Percentiles rank a stretch among this genome's conserved stretches.
Evolutionary conservation across 306 rosid species (phyloP).

Genomic region (Corylus avellana): DNA sequence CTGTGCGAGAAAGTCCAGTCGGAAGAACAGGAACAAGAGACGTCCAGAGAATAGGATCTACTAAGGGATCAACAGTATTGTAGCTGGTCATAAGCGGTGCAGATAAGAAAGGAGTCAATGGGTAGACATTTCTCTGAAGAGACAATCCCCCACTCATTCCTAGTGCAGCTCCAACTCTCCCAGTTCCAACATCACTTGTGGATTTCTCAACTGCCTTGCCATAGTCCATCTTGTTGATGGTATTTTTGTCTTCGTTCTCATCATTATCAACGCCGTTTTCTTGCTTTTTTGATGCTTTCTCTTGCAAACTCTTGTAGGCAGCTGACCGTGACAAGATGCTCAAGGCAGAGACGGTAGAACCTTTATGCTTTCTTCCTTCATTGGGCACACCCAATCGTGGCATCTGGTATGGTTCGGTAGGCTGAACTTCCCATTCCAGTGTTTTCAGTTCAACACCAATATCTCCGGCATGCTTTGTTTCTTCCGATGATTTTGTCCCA

Average conservation of each 20-base stretch:
- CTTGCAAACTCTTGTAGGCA: slow-evolving; percentile 87
- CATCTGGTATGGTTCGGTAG: slow-evolving; percentile 90
- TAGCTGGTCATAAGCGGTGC: slow-evolving; percentile 85
- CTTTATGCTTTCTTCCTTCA: slow-evolving; percentile 53
- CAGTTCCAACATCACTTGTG: slow-evolving; percentile 50
- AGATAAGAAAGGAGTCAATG: slow-evolving; percentile 72
- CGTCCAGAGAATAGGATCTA: slow-evolving; percentile 87
- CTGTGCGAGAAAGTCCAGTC: slow-evolving; percentile 57
- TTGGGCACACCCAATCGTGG: slow-evolving; percentile 65
- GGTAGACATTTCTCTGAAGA: slow-evolving; percentile 82
- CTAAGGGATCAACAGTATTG: slow-evolving; percentile 73
- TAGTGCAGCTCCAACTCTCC: slow-evolving; percentile 54
- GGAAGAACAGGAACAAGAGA: slow-evolving; percentile 84
- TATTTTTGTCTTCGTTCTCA: slow-evolving; percentile 84
- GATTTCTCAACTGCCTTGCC: slow-evolving; percentile 84
- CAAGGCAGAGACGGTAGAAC: slow-evolving; percentile 73
- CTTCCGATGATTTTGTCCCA: slow-evolving; percentile 67
- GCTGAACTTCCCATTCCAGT: slow-evolving; percentile 67
- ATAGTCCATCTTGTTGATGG: slow-evolving; percentile 65
- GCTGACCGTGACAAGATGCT: slow-evolving; percentile 86
- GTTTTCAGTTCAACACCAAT: slow-evolving; percentile 68
- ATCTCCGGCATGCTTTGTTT: slow-evolving; percentile 69
- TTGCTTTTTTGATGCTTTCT: slow-evolving; percentile 69
- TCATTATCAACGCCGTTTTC: slow-evolving; percentile 64
- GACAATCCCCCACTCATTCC: slow-evolving; percentile 75